phyloP scores from a whole-genome alignment of 345 rosid genomes.

The Carallia pectinifolia region DNA sequence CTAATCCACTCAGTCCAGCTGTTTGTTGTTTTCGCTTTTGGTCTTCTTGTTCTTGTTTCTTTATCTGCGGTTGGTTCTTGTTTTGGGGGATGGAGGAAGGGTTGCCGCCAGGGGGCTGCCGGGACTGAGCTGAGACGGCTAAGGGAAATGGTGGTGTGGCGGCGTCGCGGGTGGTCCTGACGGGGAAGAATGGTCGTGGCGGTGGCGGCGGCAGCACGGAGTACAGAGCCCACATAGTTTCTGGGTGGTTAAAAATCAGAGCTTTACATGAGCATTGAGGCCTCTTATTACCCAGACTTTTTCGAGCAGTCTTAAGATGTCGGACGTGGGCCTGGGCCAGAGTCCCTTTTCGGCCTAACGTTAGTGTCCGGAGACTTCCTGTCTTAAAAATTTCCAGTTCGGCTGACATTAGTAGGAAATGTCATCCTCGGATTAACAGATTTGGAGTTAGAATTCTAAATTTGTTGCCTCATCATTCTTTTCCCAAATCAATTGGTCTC shows the following conservation, averaged over 20 bases:
- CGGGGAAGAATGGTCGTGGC: neutral
- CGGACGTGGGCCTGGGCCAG: too few species aligned
- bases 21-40: neutral
- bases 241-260: neutral
- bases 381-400: neutral
- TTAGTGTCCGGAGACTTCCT: too few species aligned
- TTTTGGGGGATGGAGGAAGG: neutral
- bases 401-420: too few species aligned
- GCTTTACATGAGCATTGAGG: neutral
- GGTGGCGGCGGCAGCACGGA: neutral
- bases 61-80: neutral
- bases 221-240: constrained; percentile 13
- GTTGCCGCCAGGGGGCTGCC: constrained; percentile 13
- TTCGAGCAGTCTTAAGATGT: too few species aligned
- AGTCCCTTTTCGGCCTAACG: too few species aligned
- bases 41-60: neutral
- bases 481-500: too few species aligned
- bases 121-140: constrained; percentile 7
- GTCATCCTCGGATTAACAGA: too few species aligned
- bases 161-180: neutral
- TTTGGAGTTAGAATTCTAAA: too few species aligned
- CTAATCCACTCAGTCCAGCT: constrained; percentile 41
- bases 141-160: neutral
- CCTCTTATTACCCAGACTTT: too few species aligned
- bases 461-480: too few species aligned